Evolutionary conservation across 805 yeast species (phyloP).

Genomic region (Sugiyamaella lignohabitans): DNA sequence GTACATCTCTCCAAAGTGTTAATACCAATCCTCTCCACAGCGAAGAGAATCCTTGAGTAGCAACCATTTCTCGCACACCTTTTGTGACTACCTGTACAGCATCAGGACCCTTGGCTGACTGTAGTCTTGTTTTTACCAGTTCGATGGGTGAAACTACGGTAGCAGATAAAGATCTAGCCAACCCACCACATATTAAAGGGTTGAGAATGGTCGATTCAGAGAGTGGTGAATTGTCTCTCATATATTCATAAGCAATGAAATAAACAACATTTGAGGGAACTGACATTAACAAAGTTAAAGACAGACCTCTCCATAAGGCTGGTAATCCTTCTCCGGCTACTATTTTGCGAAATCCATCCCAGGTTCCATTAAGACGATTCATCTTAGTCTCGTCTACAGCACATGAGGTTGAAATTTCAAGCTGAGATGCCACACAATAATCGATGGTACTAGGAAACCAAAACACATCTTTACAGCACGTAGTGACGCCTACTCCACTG

Average conservation of each 20-base stretch:
- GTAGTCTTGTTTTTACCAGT: slow-evolving; percentile 78
- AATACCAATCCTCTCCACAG: slow-evolving; percentile 80
- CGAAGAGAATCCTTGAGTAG: slow-evolving; percentile 50
- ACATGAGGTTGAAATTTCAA: slow-evolving; percentile 23
- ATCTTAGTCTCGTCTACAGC: slow-evolving; percentile 37
- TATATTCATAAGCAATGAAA: slow-evolving; percentile 85
- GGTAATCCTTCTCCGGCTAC: slow-evolving; percentile 63
- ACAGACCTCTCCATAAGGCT: slow-evolving; percentile 85
- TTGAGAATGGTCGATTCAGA: slow-evolving; percentile 38
- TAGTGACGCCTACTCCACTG: slow-evolving; percentile 32
- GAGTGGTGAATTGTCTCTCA: slow-evolving; percentile 69
- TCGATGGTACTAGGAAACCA: slow-evolving; percentile 33
- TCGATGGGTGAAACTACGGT: slow-evolving; percentile 84
- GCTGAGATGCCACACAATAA: slow-evolving; percentile 34
- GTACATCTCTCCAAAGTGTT: slow-evolving; percentile 95
- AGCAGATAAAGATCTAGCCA: slow-evolving; percentile 79
- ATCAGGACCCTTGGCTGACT: slow-evolving; percentile 41
- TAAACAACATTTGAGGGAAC: slow-evolving; percentile 90
- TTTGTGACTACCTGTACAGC: slow-evolving; percentile 33
- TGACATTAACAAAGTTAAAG: slow-evolving; percentile 75
- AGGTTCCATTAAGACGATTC: slow-evolving; percentile 53
- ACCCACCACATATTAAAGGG: slow-evolving; percentile 78
- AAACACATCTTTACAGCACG: slow-evolving; percentile 36
- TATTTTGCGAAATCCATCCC: slow-evolving; percentile 65
- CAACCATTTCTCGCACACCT: slow-evolving; percentile 49